phyloP scores from a whole-genome alignment of 164 flowering plant genomes.

The Vitis amurensis region DNA sequence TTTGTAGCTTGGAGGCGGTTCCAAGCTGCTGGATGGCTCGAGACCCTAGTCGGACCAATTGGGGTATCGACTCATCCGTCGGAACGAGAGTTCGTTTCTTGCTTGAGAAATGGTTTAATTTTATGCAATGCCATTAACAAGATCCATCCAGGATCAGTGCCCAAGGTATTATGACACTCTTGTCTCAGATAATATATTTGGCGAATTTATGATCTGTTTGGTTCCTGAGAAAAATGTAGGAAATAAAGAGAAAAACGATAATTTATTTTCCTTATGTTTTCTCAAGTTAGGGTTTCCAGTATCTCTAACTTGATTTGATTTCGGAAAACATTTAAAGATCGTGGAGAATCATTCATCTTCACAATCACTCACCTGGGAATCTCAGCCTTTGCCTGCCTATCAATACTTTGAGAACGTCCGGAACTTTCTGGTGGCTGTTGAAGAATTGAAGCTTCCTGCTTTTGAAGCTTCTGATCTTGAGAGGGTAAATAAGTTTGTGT shows the following conservation, averaged over 20 bases:
- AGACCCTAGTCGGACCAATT: conserved; percentile 69
- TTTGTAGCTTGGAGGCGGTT: conserved; percentile 67
- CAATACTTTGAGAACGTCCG: conserved; percentile 92
- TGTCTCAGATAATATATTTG: background rate
- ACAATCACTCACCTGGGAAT: conserved; percentile 42
- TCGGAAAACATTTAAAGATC: conserved; percentile 39
- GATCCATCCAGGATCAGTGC: conserved; percentile 78
- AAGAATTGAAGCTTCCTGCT: conserved; percentile 71
- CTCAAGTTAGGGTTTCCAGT: background rate
- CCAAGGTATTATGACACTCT: conserved; percentile 50
- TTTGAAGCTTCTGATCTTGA: conserved; percentile 96
- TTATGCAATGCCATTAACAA: conserved; percentile 88
- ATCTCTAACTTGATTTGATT: background rate
- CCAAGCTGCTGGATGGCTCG: conserved; percentile 78
- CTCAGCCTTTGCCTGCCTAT: conserved; percentile 80
- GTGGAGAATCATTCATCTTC: conserved; percentile 53
- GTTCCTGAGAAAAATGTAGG: background rate
- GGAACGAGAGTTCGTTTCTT: conserved; percentile 76
- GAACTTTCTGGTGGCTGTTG: conserved; percentile 76
- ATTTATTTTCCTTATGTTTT: too few relatives aligned
- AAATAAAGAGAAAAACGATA: too few relatives aligned
- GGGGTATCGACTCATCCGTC: conserved; percentile 65
- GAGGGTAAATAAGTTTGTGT: conserved; percentile 46
- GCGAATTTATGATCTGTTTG: background rate
- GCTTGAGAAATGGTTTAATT: conserved; percentile 80